Percentiles rank a stretch among this genome's conserved stretches.
Conservation (phyloP, 352 stramenopile genomes). For the Globisporangium carolinianum region DNA sequence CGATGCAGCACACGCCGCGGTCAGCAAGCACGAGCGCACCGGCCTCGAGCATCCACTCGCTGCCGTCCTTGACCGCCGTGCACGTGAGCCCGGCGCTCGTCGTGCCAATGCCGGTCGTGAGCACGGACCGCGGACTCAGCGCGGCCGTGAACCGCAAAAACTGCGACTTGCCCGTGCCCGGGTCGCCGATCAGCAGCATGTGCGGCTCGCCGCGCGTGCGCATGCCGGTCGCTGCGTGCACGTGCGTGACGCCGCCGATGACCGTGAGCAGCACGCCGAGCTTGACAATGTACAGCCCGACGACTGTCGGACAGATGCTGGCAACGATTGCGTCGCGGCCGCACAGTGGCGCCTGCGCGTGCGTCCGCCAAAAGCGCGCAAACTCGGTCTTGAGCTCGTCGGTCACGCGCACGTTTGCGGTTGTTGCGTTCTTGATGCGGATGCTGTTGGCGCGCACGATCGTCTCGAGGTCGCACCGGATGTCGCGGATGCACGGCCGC, state of each 20-base stretch:
- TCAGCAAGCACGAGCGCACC: slow-evolving; percentile 91
- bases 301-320: slow-evolving; percentile 93
- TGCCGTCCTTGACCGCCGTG: slow-evolving; percentile 92
- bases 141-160: slow-evolving; percentile 95
- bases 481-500: slow-evolving; percentile 63
- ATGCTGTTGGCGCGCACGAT: slow-evolving; percentile 79
- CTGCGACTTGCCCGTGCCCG: slow-evolving; percentile 90
- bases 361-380: slow-evolving; percentile 83
- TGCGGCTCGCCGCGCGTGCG: slow-evolving; percentile 81
- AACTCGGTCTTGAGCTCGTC: slow-evolving; percentile 89
- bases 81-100: slow-evolving; percentile 96
- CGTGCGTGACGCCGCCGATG: slow-evolving; percentile 83
- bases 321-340: slow-evolving; percentile 89
- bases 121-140: slow-evolving; percentile 90
- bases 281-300: slow-evolving; percentile 92
- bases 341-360: slow-evolving; percentile 35
- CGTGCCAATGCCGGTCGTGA: slow-evolving; percentile 96
- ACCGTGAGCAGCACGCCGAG: slow-evolving; percentile 90
- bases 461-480: slow-evolving; percentile 89
- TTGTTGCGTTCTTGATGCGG: slow-evolving; percentile 54
- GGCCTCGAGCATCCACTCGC: slow-evolving; percentile 96
- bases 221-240: slow-evolving; percentile 52
- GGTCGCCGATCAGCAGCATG: slow-evolving; percentile 81
- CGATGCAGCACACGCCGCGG: slow-evolving; percentile 94
- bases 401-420: slow-evolving; percentile 54